Conservation (phyloP, 2,329 filamentous ascomycete species). For the Calcarisporium arbuscula region DNA sequence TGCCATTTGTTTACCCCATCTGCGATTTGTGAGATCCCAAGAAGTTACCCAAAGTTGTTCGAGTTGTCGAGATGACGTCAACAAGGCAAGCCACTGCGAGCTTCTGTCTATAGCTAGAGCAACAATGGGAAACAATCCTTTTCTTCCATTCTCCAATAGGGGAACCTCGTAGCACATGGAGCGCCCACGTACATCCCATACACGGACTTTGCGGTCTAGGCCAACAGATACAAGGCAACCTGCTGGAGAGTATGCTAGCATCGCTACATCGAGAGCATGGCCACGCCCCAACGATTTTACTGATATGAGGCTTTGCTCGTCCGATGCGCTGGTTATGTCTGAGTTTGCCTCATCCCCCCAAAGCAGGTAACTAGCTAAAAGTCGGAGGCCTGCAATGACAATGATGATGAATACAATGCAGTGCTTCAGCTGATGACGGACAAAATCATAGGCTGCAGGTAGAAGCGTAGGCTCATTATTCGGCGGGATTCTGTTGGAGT, state of each 20-base stretch:
- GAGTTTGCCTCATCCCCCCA: conserved; percentile 53
- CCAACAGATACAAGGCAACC: conserved; percentile 64
- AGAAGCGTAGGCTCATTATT: conserved; percentile 28
- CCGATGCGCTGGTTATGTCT: conserved; percentile 37
- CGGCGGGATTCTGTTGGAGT: conserved; percentile 57
- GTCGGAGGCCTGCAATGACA: conserved; percentile 55
- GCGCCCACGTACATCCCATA: conserved; percentile 55
- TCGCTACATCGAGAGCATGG: conserved; percentile 63
- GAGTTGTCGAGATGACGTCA: conserved; percentile 43
- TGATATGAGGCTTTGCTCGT: conserved; percentile 45
- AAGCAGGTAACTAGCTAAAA: conserved; percentile 69
- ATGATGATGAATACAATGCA: conserved; percentile 60
- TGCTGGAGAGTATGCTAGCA: conserved; percentile 54
- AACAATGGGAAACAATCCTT: conserved; percentile 51
- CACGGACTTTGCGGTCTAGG: conserved; percentile 60
- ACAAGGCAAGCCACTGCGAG: conserved; percentile 60
- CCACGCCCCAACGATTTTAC: conserved; percentile 55
- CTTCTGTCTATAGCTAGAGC: conserved; percentile 59
- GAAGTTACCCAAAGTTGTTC: conserved; percentile 37
- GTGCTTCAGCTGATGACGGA: conserved; percentile 49
- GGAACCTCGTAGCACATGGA: conserved; percentile 34
- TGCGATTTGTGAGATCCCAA: conserved; percentile 54
- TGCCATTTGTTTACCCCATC: conserved; percentile 48
- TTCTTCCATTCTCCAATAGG: conserved; percentile 32
- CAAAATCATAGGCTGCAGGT: conserved; percentile 55